Base-by-base conservation (phyloP, 2,329 filamentous ascomycete species). In the Nannizzia gypsea region DNA sequence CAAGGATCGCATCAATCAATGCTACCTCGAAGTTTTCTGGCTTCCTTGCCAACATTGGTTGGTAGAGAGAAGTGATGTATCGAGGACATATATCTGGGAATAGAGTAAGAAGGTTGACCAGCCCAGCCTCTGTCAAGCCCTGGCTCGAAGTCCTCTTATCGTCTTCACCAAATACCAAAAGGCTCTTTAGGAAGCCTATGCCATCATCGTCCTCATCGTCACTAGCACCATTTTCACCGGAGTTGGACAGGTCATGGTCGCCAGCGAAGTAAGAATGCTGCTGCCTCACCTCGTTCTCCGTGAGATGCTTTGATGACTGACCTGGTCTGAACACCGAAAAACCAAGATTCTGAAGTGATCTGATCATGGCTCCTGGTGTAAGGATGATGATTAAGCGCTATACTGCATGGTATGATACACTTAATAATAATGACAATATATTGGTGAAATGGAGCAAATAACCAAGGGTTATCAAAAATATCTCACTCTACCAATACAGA, bases 1-100 rank as follows among this genome's bases (percentile, higher is more conserved):
- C 72, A 2, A 77, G 64, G 50, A 78, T 72, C 46, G 75, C 68
- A 15, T 76, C 71, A 17, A 78, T 68, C 26, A 80, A 68, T n/a
- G 69, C 65, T 58, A 67, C 66, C 15, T 67, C 67, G 22, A 55
- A 42, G 4, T 50, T 56, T 9, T 3, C 15, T 22, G 28, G 17
- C 3, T 57, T 13, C 11, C 57, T 34, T 13, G 48, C 50, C 3
- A 13, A 28, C 11, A 63, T 42, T 40, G 59, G 57, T 38, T 62
- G 60, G 61, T 74, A 76, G n/a, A 78, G 65, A 15, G 67, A 64
- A 9, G 64, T 64, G 22, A 80, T 71, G 64, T 77, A 73, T 9
- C 73, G 66, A 22, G 68, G 71, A 59, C 73, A 74, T 44, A 80
- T 77, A 56, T 76, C 77, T 6, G 79, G 79, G 59, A 81, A 80